These are phyloP conservation scores for Coprinopsis sp. DNA, from an alignment of 768 basidiomycete genomes.

Conservation along the genomic window DNA sequence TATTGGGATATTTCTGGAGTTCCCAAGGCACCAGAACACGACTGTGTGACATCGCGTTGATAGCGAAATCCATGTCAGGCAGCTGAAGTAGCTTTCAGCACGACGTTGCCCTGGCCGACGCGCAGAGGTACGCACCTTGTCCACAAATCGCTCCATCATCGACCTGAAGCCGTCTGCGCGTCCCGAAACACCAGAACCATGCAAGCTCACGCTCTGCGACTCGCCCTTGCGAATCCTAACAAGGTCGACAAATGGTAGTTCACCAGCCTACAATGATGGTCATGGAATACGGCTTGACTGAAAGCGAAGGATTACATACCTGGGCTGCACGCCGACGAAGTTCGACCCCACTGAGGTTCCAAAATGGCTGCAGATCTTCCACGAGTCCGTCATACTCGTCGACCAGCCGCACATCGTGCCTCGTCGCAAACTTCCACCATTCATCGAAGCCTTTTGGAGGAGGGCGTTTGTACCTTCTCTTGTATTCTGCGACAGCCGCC, in stretches of 20 bases:
- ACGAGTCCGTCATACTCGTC: conserved; percentile 77
- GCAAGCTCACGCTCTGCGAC: conserved; percentile 47
- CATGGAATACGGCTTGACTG: neutral
- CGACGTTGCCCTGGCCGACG: neutral
- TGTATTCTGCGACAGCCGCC: conserved; percentile 74
- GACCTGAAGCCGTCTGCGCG: conserved; percentile 67
- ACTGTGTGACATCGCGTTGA: conserved; percentile 85
- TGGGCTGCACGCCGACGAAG: conserved; percentile 50
- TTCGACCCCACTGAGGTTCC: conserved; percentile 59
- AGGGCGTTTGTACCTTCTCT: conserved; percentile 56
- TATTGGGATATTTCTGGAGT: conserved; percentile 55
- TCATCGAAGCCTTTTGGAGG: conserved; percentile 83
- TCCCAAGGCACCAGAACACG: conserved; percentile 88
- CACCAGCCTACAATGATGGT: conserved; percentile 48
- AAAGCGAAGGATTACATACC: conserved; percentile 27
- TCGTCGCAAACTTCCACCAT: conserved; percentile 74
- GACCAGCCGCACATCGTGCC: conserved; percentile 61
- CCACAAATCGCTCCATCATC: conserved; percentile 63
- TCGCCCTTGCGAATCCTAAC: conserved; percentile 63
- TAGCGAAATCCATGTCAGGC: conserved; percentile 83
- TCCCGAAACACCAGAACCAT: conserved; percentile 51
- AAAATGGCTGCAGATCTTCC: conserved; percentile 75
- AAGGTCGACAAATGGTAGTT: conserved; percentile 73
- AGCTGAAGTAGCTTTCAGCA: too few species aligned
- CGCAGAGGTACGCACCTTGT: conserved; percentile 37